These are phyloP conservation scores for Gastrolobium villosum DNA, from an alignment of 306 rosid genomes.

Conservation along the genomic window DNA sequence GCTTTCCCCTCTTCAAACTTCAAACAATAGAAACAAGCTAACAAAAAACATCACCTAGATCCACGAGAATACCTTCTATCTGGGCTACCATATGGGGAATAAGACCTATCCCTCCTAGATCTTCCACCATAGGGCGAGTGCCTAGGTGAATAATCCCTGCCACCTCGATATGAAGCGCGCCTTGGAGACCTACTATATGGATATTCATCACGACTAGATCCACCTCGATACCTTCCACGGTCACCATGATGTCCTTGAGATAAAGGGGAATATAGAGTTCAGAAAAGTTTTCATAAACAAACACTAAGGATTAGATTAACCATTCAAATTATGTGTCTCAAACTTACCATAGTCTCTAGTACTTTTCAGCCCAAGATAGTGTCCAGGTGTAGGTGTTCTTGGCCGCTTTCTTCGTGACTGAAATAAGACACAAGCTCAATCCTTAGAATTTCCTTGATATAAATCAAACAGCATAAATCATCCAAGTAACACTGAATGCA, in stretches of 20 bases:
- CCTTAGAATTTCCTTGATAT: constrained; percentile 31
- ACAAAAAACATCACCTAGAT: constrained; percentile 62
- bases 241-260: constrained; percentile 57
- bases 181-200: constrained; percentile 85
- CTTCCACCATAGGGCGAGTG: constrained; percentile 81
- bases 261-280: constrained; percentile 27
- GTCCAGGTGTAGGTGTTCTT: constrained; percentile 99
- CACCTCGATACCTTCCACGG: constrained; percentile 72
- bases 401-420: constrained; percentile 98
- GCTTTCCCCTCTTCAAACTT: constrained; percentile 24
- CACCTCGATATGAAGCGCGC: constrained; percentile 86
- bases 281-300: constrained; percentile 5
- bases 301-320: neutral
- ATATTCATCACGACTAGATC: constrained; percentile 87
- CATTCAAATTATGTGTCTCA: neutral
- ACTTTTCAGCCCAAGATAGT: constrained; percentile 93
- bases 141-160: constrained; percentile 82
- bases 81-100: constrained; percentile 81
- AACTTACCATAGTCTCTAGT: constrained; percentile 83
- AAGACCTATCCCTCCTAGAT: constrained; percentile 87
- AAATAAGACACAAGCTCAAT: constrained; percentile 56
- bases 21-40: neutral
- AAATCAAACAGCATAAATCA: constrained; percentile 35
- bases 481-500: constrained; percentile 16
- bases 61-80: constrained; percentile 80